Evolutionary conservation across 441 rosid genomes (phyloP).

Genomic region (Bruguiera hainesii): DNA sequence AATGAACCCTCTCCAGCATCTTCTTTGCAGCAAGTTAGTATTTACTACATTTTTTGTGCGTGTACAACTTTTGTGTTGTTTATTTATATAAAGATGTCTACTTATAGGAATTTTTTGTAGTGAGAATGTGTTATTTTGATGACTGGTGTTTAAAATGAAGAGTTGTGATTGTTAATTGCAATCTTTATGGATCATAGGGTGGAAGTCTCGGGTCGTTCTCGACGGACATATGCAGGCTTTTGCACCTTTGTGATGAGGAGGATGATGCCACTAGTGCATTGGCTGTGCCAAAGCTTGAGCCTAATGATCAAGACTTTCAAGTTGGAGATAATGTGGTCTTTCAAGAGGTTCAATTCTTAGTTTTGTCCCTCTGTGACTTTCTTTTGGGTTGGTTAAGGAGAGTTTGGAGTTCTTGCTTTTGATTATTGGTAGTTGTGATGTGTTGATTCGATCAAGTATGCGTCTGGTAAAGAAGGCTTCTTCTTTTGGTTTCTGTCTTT

Average conservation of each 20-base stretch:
- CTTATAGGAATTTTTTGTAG: background rate
- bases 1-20: slow-evolving; percentile 97
- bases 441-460: background rate
- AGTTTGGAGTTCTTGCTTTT: slow-evolving; percentile 6
- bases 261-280: slow-evolving; percentile 94
- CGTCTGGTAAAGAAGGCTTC: slow-evolving; percentile 1
- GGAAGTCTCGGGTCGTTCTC: slow-evolving; percentile 88
- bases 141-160: background rate
- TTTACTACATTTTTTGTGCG: background rate
- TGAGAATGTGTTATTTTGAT: slow-evolving; percentile 5
- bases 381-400: background rate
- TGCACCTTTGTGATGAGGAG: slow-evolving; percentile 94
- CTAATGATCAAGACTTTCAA: slow-evolving; percentile 68
- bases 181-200: slow-evolving; percentile 52
- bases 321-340: slow-evolving; percentile 46
- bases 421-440: background rate
- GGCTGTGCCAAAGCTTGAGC: slow-evolving; percentile 85
- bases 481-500: background rate
- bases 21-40: slow-evolving; percentile 46
- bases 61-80: background rate
- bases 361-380: slow-evolving; percentile 5
- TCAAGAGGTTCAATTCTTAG: slow-evolving; percentile 43
- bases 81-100: background rate
- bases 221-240: slow-evolving; percentile 81
- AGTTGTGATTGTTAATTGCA: slow-evolving; percentile 12